Conservation (phyloP, 2,329 filamentous ascomycete species). For the Colletotrichum simmondsii region DNA sequence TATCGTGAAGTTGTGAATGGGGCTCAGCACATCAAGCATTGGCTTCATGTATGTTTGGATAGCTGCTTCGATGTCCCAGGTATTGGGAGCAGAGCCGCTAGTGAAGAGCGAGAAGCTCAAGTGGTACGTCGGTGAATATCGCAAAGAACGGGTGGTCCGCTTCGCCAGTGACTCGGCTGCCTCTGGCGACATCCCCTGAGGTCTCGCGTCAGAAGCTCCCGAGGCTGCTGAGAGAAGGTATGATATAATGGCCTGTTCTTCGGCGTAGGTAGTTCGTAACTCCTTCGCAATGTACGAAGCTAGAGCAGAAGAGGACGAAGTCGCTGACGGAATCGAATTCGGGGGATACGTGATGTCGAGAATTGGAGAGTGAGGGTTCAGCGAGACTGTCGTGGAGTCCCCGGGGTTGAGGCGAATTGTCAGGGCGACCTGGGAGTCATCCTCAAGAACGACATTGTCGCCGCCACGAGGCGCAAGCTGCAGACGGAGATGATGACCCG, state of each 20-base stretch:
- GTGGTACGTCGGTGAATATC: slow-evolving; percentile 94
- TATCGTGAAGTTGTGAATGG: slow-evolving; percentile 94
- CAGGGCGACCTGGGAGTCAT: slow-evolving; percentile 68
- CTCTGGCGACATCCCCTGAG: slow-evolving; percentile 60
- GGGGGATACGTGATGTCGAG: slow-evolving; percentile 83
- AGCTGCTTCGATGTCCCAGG: slow-evolving; percentile 90
- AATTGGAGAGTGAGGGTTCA: slow-evolving; percentile 76
- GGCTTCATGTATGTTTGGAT: slow-evolving; percentile 85
- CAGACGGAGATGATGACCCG: slow-evolving; percentile 83
- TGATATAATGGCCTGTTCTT: slow-evolving; percentile 89
- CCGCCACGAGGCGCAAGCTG: slow-evolving; percentile 62
- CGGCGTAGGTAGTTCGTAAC: slow-evolving; percentile 81
- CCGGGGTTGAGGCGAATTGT: slow-evolving; percentile 77
- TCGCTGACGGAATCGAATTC: slow-evolving; percentile 73
- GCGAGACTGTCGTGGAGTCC: slow-evolving; percentile 67
- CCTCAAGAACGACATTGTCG: slow-evolving; percentile 44
- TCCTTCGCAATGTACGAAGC: slow-evolving; percentile 83
- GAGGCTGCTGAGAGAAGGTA: slow-evolving; percentile 74
- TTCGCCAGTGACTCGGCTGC: slow-evolving; percentile 67
- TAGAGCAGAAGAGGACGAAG: slow-evolving; percentile 77
- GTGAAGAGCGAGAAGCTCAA: slow-evolving; percentile 96
- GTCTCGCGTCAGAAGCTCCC: slow-evolving; percentile 58
- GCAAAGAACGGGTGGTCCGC: slow-evolving; percentile 86
- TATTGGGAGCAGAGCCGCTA: slow-evolving; percentile 79
- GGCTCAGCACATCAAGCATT: slow-evolving; percentile 79